Evolutionary conservation across 805 yeast genomes (phyloP).

Genomic region (Yamadazyma tumulicola): DNA sequence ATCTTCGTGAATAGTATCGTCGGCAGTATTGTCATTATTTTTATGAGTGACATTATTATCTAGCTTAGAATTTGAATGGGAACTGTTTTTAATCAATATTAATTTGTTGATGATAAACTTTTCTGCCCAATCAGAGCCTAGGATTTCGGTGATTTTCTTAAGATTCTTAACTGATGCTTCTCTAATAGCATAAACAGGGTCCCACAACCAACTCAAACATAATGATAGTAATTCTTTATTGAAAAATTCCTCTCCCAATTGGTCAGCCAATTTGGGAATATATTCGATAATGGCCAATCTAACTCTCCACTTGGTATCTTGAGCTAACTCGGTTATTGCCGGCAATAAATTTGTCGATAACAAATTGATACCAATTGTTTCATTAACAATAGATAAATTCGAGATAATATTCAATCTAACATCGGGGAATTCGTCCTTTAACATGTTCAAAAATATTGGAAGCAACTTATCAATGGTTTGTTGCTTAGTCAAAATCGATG

Average conservation of each 20-base stretch:
- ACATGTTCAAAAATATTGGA: slow-evolving; percentile 88
- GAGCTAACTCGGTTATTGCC: slow-evolving; percentile 93
- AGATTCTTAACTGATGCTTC: slow-evolving; percentile 91
- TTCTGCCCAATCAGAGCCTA: slow-evolving; percentile 94
- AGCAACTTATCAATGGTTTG: slow-evolving; percentile 75
- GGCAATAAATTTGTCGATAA: slow-evolving; percentile 87
- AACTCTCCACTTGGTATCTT: slow-evolving; percentile 97
- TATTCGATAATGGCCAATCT: slow-evolving; percentile 95
- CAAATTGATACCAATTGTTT: slow-evolving; percentile 87
- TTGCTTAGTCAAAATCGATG: slow-evolving; percentile 82
- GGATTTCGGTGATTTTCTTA: slow-evolving; percentile 73
- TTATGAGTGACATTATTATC: slow-evolving; percentile 9
- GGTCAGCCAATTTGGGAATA: slow-evolving; percentile 91
- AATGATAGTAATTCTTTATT: slow-evolving; percentile 86
- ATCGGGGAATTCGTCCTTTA: slow-evolving; percentile 95
- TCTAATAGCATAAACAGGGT: slow-evolving; percentile 91
- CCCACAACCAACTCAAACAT: slow-evolving; percentile 98
- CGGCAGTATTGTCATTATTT: slow-evolving; percentile 12
- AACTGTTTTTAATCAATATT: slow-evolving; percentile 30
- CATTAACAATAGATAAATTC: slow-evolving; percentile 86
- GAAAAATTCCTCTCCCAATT: slow-evolving; percentile 88
- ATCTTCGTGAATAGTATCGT: slow-evolving; percentile 20
- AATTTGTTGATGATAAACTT: slow-evolving; percentile 76
- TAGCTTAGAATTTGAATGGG: no score
- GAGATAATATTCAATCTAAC: slow-evolving; percentile 93